Conservation (phyloP, 164 flowering plant genomes). For the Vitis rupestris region DNA sequence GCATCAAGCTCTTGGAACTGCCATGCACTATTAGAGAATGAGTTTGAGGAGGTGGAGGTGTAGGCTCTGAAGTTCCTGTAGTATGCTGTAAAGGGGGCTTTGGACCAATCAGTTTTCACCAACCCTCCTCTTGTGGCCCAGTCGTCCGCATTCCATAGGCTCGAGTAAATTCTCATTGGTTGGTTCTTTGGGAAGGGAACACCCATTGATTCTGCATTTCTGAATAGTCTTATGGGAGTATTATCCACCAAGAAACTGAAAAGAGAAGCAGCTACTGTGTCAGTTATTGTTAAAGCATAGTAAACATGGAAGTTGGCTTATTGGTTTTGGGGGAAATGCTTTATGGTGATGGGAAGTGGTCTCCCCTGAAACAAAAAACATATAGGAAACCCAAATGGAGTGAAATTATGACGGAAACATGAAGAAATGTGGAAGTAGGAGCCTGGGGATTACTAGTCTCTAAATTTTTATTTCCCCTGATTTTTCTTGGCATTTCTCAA, state of each 20-base stretch:
- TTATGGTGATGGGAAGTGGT: no score
- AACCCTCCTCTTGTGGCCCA: conserved; percentile 39
- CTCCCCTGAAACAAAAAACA: not conserved
- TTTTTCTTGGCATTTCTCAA: no score
- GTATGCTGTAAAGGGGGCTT: conserved; percentile 34
- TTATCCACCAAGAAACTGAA: conserved; percentile 30
- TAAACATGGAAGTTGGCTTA: no score
- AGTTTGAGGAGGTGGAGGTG: not conserved
- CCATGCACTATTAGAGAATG: conserved; percentile 9
- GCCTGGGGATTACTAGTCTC: no score
- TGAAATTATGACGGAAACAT: not conserved
- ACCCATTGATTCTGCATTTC: conserved; percentile 28
- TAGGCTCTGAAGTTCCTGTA: conserved; percentile 25
- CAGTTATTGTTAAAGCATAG: no score
- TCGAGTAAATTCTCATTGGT: conserved; percentile 30
- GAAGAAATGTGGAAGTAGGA: not conserved
- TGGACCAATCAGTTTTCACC: conserved; percentile 33
- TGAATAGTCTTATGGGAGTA: conserved; percentile 26
- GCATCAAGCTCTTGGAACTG: conserved; percentile 24
- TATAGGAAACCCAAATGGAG: not conserved
- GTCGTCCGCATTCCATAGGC: conserved; percentile 38
- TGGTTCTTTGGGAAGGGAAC: conserved; percentile 33
- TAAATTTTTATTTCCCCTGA: no score
- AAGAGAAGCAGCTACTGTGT: not conserved
- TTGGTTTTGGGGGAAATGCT: no score